Evolutionary conservation across 2,329 filamentous ascomycete genomes (phyloP).

Genomic region (Aspergillus awamori): DNA sequence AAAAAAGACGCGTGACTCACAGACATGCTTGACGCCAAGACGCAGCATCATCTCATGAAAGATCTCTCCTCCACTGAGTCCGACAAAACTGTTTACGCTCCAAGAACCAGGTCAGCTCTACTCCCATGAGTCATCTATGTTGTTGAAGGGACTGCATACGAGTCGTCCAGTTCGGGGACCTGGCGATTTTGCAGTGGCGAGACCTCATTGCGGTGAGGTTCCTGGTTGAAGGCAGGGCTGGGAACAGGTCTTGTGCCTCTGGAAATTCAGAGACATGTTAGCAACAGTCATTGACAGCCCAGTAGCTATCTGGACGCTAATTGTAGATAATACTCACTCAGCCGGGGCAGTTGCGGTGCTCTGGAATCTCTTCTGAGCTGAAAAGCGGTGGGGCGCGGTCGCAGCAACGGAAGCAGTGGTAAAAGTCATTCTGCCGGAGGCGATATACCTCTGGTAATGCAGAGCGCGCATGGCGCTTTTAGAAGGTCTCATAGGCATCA

Average conservation of each 20-base stretch:
- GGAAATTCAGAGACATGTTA: slow-evolving; percentile 21
- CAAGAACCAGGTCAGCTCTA: slow-evolving; percentile 14
- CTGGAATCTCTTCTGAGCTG: slow-evolving; percentile 48
- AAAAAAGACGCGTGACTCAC: slow-evolving; percentile 58
- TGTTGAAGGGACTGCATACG: slow-evolving; percentile 57
- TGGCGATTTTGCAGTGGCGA: slow-evolving; percentile 67
- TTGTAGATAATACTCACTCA: slow-evolving; percentile 52
- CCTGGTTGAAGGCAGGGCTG: slow-evolving; percentile 62
- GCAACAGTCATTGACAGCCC: slow-evolving; percentile 7
- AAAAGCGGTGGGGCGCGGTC: slow-evolving; percentile 50
- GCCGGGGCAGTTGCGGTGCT: slow-evolving; percentile 55
- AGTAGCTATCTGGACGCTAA: not conserved
- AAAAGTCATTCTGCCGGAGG: slow-evolving; percentile 44
- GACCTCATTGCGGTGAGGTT: slow-evolving; percentile 62
- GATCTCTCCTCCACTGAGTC: slow-evolving; percentile 92
- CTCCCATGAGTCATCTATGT: not conserved
- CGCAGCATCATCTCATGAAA: slow-evolving; percentile 99
- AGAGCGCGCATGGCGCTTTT: slow-evolving; percentile 53
- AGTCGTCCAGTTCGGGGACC: slow-evolving; percentile 73
- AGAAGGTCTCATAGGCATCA: slow-evolving; percentile 56
- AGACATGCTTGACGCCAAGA: slow-evolving; percentile 89
- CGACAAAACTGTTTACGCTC: slow-evolving; percentile 69
- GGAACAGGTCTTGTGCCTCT: slow-evolving; percentile 63
- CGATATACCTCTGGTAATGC: slow-evolving; percentile 45
- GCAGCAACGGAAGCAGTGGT: slow-evolving; percentile 49